Percentiles rank a stretch among this genome's conserved stretches.
These are phyloP conservation scores for Pleurotus pulmonarius DNA, from an alignment of 768 basidiomycete species.

Conservation along the genomic window DNA sequence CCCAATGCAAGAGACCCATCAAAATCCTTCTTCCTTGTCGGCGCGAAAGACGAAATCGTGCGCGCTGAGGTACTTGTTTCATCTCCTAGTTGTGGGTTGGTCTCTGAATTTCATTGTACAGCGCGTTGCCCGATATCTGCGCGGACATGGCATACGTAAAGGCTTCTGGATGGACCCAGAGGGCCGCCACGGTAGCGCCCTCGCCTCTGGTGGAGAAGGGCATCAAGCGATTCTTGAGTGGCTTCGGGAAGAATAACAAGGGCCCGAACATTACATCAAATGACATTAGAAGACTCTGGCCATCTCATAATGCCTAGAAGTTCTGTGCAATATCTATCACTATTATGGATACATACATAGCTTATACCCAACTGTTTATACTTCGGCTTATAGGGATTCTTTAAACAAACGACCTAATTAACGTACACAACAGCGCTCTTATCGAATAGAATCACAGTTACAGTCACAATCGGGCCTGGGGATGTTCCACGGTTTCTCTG, in stretches of 20 bases:
- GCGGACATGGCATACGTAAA: slow-evolving; percentile 68
- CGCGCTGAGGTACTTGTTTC: slow-evolving; percentile 53
- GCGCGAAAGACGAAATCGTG: slow-evolving; percentile 80
- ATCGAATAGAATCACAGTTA: neutral
- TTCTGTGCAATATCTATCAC: slow-evolving; percentile 5
- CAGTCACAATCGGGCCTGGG: neutral
- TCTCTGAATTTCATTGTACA: slow-evolving; percentile 18
- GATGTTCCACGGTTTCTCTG: neutral
- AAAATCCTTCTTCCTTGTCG: slow-evolving; percentile 71
- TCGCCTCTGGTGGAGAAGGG: slow-evolving; percentile 47
- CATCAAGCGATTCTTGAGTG: slow-evolving; percentile 60
- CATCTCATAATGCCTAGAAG: neutral
- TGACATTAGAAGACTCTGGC: too few relatives aligned
- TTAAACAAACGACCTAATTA: neutral
- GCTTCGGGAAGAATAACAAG: slow-evolving; percentile 33
- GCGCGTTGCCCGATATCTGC: slow-evolving; percentile 73
- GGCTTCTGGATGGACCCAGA: slow-evolving; percentile 62
- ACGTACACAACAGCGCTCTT: too few relatives aligned
- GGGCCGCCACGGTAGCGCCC: slow-evolving; percentile 60
- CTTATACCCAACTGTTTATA: neutral
- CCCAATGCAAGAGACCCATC: slow-evolving; percentile 68
- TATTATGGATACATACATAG: slow-evolving; percentile 1
- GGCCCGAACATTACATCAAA: neutral
- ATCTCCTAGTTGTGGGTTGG: neutral
- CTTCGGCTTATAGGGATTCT: neutral